Evolutionary conservation across 2,329 filamentous ascomycete genomes (phyloP), one percentile per base, ranked within the genome.

Genomic region (Coniochaeta ligniaria): DNA sequence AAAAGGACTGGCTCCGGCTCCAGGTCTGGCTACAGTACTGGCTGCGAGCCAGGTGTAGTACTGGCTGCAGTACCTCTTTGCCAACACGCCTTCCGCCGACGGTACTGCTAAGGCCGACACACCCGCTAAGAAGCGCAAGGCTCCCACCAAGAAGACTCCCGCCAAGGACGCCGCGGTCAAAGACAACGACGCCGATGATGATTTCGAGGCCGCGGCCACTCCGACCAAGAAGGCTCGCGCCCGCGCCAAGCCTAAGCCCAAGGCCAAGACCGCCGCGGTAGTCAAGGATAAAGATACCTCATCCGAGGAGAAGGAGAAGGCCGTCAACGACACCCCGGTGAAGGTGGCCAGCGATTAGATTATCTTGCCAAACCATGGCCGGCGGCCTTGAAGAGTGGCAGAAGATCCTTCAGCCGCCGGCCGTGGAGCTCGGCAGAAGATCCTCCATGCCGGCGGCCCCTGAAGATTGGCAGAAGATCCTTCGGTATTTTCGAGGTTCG

Each of bases 41-140:
- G n/a, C n/a, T n/a, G n/a, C n/a, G n/a, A n/a, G n/a, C n/a, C n/a
- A n/a, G n/a, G n/a, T n/a, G n/a, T n/a, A n/a, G n/a, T n/a, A n/a
- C n/a, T n/a, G n/a, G n/a, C n/a, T n/a, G n/a, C n/a, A n/a, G n/a
- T n/a, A n/a, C n/a, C 61, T 70, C 11, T 66, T 67, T 7, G 7
- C 57, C 2, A 63, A 63, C 60, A 38, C 57, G 47, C 47, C 62
- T 43, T 11, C 57, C 26, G 22, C 56, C 12, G 47, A 31, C 47
- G 26, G 35, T 55, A 9, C 28, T 41, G 22, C 3, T 22, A 57
- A n/a, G 5, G 28, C 35, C 57, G 1, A 0, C 35, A 57, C 28
- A 62, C 47, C 54, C 31, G 36, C 52, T 4, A 57, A 59, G 16
- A 67, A 67, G 65, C 64, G 63, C 61, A 68, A 65, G 62, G 45